These are phyloP conservation scores for Metschnikowia peoriensis DNA, from an alignment of 805 yeast genomes.

Conservation along the genomic window DNA sequence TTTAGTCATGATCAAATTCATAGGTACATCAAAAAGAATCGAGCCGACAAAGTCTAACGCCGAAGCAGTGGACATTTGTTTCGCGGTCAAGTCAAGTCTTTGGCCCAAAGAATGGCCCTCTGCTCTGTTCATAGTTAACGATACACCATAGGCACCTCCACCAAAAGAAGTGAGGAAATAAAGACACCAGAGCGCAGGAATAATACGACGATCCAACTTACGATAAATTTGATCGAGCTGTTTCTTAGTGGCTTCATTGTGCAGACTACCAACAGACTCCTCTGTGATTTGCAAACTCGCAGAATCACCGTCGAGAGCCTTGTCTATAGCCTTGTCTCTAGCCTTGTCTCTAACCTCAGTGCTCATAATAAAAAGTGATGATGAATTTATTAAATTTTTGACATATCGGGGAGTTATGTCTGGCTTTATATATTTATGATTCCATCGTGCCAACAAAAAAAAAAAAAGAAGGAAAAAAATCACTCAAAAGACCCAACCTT, in stretches of 20 bases:
- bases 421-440: background rate
- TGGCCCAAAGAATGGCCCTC: slow-evolving; percentile 59
- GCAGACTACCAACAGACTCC: background rate
- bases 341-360: slow-evolving; percentile 1
- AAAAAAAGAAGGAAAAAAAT: background rate
- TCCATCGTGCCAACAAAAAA: background rate
- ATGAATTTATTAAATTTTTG: background rate
- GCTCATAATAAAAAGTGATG: background rate
- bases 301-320: background rate
- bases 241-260: background rate
- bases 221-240: slow-evolving; percentile 54
- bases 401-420: background rate
- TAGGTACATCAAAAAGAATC: slow-evolving; percentile 82
- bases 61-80: slow-evolving; percentile 68
- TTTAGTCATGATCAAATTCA: slow-evolving; percentile 78
- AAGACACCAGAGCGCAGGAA: slow-evolving; percentile 79
- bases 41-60: slow-evolving; percentile 82
- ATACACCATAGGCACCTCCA: slow-evolving; percentile 69
- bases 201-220: slow-evolving; percentile 64
- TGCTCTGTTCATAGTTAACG: slow-evolving; percentile 72
- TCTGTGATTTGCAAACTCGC: background rate
- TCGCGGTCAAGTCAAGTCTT: slow-evolving; percentile 48
- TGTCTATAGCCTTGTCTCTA: background rate
- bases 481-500: background rate
- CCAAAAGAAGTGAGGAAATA: slow-evolving; percentile 81